Evolutionary conservation across 768 basidiomycete genomes (phyloP), one percentile per base, ranked within the genome.

Genomic region (Russula brevipes): DNA sequence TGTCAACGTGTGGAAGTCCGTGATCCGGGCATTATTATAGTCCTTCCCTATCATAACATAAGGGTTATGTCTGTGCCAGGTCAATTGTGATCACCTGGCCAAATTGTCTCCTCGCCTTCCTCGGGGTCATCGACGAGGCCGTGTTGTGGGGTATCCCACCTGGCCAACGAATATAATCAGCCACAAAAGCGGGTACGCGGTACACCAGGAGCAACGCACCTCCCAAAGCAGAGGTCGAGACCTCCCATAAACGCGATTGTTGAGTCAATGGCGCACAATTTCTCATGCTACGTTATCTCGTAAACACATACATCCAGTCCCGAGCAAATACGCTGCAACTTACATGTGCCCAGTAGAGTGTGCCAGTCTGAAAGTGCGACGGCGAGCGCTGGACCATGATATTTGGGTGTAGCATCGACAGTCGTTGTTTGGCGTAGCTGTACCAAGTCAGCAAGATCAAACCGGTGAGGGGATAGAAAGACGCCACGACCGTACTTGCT

Each of bases 161-260:
- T 90, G 53, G 2, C 44, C 42, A 53, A 39, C 0, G 39, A 61
- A 38, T 45, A 56, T 31, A 39, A 42, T 65, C 46, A 69, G 64
- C 19, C 30, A 54, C 31, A 38, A 47, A 33, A 42, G 24, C 4
- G 10, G 35, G 54, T 50, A 47, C n/a, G 19, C 24, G 24, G 24
- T 24, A 24, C 24, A 24, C 45, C 5, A 33, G 35, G 19, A 33
- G 59, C 24, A 19, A 39, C 68, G 2, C 64, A 87, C 84, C 92
- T 81, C 70, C 94, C 93, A 68, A 94, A 97, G 73, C 91, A 96
- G 39, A 96, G 81, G 74, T 99, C 97, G 47, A 99, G 75, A 3
- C 97, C 97, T 17, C 97, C 97, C 92, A 94, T 97, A 76, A 98
- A 99, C 0, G 91, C 95, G 66, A 98, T 97, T 1, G 93, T 85